phyloP scores from a whole-genome alignment of 202 grass and related monocot species.

The Dendrocalamus latiflorus region DNA sequence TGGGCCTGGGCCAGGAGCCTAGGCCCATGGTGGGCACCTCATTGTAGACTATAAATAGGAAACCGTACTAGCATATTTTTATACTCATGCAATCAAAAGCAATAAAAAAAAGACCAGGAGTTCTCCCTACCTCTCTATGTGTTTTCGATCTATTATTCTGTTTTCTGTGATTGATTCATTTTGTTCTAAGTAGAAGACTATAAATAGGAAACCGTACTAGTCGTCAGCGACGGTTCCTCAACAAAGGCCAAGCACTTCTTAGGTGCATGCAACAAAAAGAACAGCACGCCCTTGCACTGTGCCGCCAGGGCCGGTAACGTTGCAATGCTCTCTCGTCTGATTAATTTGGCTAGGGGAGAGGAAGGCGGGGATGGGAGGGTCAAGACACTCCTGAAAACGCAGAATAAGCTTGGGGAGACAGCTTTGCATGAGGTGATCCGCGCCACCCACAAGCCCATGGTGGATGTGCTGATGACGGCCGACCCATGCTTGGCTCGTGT shows the following conservation, averaged over 20 bases:
- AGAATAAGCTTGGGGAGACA: conserved; percentile 11
- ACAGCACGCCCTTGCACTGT: conserved; percentile 18
- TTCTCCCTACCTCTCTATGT: no score
- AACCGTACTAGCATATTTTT: no score
- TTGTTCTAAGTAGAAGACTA: no score
- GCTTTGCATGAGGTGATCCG: conserved; percentile 24
- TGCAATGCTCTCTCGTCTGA: background rate
- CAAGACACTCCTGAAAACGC: background rate
- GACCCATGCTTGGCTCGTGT: conserved; percentile 13
- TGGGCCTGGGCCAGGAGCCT: no score
- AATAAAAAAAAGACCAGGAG: no score
- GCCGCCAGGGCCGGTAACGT: conserved; percentile 11
- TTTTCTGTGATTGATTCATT: no score
- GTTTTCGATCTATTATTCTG: no score
- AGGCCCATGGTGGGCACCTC: no score
- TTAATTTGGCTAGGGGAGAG: background rate
- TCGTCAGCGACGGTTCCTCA: no score
- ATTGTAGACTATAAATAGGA: no score
- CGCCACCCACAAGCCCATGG: background rate
- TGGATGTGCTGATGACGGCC: background rate
- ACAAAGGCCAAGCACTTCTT: background rate
- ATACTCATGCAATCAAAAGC: no score
- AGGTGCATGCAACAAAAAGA: background rate
- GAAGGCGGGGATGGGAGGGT: background rate
- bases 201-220: no score